A percentile compares a stretch with the other conserved stretches of the same genome.
Evolutionary conservation across 1,284 basidiomycete species (phyloP).

Genomic region (Trichosporon inkin): DNA sequence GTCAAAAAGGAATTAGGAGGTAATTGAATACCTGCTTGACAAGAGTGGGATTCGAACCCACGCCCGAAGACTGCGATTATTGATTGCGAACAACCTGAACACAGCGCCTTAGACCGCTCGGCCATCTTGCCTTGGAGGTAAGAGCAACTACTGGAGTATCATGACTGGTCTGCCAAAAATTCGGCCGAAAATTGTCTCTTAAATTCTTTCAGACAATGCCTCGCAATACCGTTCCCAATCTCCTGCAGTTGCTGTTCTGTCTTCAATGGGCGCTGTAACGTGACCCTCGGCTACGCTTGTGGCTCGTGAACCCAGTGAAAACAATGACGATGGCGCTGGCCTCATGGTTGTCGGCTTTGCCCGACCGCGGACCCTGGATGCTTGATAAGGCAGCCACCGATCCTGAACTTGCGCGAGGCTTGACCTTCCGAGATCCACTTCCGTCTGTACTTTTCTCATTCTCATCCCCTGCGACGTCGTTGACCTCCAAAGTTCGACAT

Average conservation of each 20-base stretch:
- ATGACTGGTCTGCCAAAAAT: no score
- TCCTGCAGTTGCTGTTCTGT: no score
- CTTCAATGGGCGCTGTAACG: no score
- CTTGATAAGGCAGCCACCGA: conserved; percentile 3
- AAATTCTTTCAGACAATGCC: no score
- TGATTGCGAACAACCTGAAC: conserved; percentile 12
- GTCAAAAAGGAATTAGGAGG: no score
- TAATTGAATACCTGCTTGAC: no score
- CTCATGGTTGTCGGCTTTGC: neutral
- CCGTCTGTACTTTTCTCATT: conserved; percentile 4
- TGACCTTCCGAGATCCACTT: neutral
- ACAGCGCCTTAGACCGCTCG: conserved; percentile 22
- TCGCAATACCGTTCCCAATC: no score
- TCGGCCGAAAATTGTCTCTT: no score
- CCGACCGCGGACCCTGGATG: conserved; percentile 2
- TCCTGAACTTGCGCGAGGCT: neutral
- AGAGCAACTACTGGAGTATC: no score
- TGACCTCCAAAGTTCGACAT: neutral
- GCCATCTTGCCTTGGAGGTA: conserved; percentile 9
- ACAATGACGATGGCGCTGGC: neutral
- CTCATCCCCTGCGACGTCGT: neutral
- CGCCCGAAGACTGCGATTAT: conserved; percentile 37
- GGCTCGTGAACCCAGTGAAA: no score
- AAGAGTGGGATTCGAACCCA: conserved; percentile 47
- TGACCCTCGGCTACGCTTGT: no score